Percentiles rank a stretch among this genome's conserved stretches.
Evolutionary conservation across 1,284 basidiomycete genomes (phyloP).

Genomic region (Ceratobasidium sp.): DNA sequence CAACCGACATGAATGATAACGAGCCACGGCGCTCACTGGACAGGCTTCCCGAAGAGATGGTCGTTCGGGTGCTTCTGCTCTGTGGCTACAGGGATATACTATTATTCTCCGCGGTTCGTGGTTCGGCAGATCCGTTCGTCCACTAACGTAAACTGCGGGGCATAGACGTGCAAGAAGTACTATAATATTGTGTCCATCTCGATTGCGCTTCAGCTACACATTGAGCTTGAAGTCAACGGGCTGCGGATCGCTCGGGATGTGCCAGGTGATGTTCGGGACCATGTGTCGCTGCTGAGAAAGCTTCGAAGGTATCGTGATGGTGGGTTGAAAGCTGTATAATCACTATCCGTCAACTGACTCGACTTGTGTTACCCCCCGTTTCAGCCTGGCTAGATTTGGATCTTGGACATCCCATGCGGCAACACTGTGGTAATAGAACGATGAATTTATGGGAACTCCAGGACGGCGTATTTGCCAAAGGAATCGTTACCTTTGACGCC

Average conservation of each 20-base stretch:
- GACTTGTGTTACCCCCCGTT: too few relatives aligned
- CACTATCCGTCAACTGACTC: background rate
- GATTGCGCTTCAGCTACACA: conserved; percentile 4
- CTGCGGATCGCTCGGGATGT: background rate
- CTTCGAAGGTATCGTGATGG: conserved; percentile 1
- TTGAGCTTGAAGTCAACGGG: conserved; percentile 26
- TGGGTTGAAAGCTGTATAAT: background rate
- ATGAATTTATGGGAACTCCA: background rate
- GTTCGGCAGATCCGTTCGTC: background rate
- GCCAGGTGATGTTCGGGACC: background rate
- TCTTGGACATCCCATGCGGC: background rate
- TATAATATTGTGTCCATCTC: conserved; percentile 1
- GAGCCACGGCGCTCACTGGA: too few relatives aligned
- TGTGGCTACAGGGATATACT: conserved; percentile 12
- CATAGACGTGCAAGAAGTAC: conserved; percentile 6
- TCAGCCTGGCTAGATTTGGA: conserved; percentile 21
- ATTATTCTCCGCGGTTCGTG: background rate
- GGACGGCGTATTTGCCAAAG: background rate
- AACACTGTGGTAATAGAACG: background rate
- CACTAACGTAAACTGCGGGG: background rate
- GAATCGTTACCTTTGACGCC: background rate
- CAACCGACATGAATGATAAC: too few relatives aligned
- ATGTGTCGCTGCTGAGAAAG: background rate
- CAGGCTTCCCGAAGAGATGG: conserved; percentile 12
- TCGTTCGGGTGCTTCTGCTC: background rate